These are phyloP conservation scores for Amaranthus palmeri DNA, from an alignment of 148 eudicot species.

Conservation along the genomic window DNA sequence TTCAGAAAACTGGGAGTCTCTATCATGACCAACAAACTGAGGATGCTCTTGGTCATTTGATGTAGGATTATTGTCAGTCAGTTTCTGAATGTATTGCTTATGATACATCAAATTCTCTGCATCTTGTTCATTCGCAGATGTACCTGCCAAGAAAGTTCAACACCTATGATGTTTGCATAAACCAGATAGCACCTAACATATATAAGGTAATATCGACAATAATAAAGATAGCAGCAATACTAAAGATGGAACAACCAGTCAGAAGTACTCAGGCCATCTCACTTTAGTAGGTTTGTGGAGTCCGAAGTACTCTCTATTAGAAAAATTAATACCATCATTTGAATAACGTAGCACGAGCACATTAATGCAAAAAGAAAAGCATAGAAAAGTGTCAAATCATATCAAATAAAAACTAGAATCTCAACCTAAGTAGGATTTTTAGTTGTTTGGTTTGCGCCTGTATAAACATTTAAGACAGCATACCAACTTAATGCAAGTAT, in stretches of 20 bases:
- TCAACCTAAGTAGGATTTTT: too few species aligned
- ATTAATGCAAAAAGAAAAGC: neutral
- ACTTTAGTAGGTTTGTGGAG: neutral
- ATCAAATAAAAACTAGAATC: neutral
- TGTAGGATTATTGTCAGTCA: slow-evolving; percentile 24
- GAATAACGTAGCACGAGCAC: neutral
- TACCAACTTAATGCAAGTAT: neutral
- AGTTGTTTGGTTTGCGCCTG: neutral
- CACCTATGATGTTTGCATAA: slow-evolving; percentile 7
- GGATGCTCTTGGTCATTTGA: slow-evolving; percentile 35
- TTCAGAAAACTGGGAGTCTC: slow-evolving; percentile 35
- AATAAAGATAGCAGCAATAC: neutral
- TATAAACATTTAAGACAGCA: neutral
- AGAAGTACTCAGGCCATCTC: neutral
- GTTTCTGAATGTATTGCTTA: slow-evolving; percentile 38
- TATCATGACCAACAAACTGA: slow-evolving; percentile 37
- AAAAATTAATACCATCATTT: neutral
- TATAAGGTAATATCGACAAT: neutral
- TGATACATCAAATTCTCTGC: slow-evolving; percentile 34
- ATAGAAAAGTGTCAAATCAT: neutral
- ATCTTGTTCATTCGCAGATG: slow-evolving; percentile 37
- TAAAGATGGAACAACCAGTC: neutral
- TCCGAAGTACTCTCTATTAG: neutral
- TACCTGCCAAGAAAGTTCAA: slow-evolving; percentile 28
- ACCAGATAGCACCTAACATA: neutral